Percentiles rank a stretch among this genome's conserved stretches.
These are phyloP conservation scores for Solanum gracilifrons DNA, from an alignment of 257 asterid genomes.

Conservation along the genomic window DNA sequence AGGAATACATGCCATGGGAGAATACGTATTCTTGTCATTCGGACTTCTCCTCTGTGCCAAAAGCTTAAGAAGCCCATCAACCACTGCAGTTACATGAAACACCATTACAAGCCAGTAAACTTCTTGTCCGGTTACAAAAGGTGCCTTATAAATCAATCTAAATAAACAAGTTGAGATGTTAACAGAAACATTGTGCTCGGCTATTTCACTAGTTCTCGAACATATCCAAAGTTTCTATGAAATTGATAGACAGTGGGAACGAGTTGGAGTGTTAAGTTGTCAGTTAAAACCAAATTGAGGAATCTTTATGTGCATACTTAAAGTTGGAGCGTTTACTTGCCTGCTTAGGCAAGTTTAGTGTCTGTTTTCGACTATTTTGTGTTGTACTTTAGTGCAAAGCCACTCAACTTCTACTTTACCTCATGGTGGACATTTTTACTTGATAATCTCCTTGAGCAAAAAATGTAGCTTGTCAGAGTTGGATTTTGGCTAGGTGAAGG, in stretches of 20 bases:
- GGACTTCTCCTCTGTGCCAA: conserved; percentile 70
- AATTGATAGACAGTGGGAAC: neutral
- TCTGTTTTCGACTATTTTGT: neutral
- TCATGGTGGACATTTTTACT: neutral
- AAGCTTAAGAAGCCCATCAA: conserved; percentile 61
- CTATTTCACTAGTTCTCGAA: neutral
- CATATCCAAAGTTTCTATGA: neutral
- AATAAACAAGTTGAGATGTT: neutral
- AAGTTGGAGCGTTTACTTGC: neutral
- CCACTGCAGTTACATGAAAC: conserved; percentile 50
- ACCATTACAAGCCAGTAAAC: neutral
- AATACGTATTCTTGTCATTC: conserved; percentile 35
- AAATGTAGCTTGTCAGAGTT: neutral
- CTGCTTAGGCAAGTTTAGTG: neutral
- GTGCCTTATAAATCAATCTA: neutral
- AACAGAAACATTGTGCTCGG: neutral
- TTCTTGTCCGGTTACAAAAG: neutral
- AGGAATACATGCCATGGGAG: conserved; percentile 85
- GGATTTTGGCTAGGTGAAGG: neutral
- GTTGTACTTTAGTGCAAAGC: neutral
- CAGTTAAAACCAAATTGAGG: neutral
- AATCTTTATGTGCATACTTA: neutral
- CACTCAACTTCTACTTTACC: neutral
- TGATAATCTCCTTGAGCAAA: neutral
- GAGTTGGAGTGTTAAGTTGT: neutral